phyloP scores from a whole-genome alignment of 345 rosid genomes.

The Anastatica hierochuntica region DNA sequence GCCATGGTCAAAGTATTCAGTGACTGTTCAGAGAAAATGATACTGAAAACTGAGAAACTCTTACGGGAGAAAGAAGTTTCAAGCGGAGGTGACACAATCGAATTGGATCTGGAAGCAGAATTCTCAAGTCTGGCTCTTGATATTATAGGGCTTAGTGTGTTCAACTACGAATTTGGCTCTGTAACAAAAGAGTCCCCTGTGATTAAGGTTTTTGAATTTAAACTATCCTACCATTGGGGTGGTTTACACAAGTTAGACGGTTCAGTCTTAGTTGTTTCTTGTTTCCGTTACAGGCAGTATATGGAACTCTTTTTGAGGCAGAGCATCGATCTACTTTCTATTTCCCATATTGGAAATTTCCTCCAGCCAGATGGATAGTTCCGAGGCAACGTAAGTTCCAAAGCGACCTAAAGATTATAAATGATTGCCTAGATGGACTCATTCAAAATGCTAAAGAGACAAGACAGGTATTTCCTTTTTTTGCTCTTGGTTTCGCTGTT shows the following conservation, averaged over 20 bases:
- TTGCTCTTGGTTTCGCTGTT: not conserved
- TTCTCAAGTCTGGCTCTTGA: constrained; percentile 92
- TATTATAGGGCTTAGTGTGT: constrained; percentile 89
- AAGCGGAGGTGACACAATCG: constrained; percentile 35
- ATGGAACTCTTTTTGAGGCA: constrained; percentile 96
- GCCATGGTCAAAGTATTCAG: constrained; percentile 80
- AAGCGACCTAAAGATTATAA: constrained; percentile 72
- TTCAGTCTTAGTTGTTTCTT: not conserved
- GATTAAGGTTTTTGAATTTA: constrained; percentile 47
- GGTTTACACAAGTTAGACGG: not conserved
- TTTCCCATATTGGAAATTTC: constrained; percentile 90
- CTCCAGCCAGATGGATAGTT: constrained; percentile 81
- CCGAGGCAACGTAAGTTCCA: constrained; percentile 87
- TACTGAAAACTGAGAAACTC: constrained; percentile 62
- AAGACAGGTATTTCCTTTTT: constrained; percentile 43
- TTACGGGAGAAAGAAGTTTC: constrained; percentile 32
- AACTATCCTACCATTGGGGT: not conserved
- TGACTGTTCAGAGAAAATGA: constrained; percentile 65
- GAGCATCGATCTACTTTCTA: constrained; percentile 96
- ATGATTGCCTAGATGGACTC: constrained; percentile 89
- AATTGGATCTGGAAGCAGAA: constrained; percentile 88
- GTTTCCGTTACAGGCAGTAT: constrained; percentile 96
- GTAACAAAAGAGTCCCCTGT: constrained; percentile 91
- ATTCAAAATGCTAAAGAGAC: constrained; percentile 90
- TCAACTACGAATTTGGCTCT: constrained; percentile 90